Evolutionary conservation across 2,329 filamentous ascomycete genomes (phyloP).

Genomic region (Didymella exigua): DNA sequence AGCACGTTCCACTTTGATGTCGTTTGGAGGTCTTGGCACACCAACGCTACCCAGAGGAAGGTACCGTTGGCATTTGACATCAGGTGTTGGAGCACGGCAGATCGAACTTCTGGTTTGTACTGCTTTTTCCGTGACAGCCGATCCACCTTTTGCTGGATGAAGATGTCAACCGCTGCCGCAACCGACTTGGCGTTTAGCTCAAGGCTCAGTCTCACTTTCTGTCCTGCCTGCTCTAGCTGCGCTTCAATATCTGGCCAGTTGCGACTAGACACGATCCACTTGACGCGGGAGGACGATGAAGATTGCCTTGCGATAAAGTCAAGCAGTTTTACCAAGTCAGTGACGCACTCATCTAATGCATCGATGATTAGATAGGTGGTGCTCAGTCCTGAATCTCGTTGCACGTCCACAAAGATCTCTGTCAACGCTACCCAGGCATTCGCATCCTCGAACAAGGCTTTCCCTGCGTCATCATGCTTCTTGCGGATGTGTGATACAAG

Average conservation of each 20-base stretch:
- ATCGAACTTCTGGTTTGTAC: slow-evolving; percentile 14
- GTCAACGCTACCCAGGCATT: too few species aligned
- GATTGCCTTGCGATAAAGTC: background rate
- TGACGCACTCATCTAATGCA: slow-evolving; percentile 22
- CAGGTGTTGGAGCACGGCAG: background rate
- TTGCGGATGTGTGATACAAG: too few species aligned
- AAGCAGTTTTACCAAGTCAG: slow-evolving; percentile 7
- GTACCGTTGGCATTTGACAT: slow-evolving; percentile 47
- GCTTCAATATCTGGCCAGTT: slow-evolving; percentile 6
- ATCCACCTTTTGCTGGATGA: slow-evolving; percentile 45
- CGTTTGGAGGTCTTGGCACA: slow-evolving; percentile 42
- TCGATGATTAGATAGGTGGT: slow-evolving; percentile 20
- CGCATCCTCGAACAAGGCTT: too few species aligned
- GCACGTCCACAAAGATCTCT: too few species aligned
- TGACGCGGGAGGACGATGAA: background rate
- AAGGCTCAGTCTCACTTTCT: slow-evolving; percentile 29
- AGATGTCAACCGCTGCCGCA: slow-evolving; percentile 44
- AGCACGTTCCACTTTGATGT: slow-evolving; percentile 24
- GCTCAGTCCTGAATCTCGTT: slow-evolving; percentile 41
- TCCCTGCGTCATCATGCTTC: too few species aligned
- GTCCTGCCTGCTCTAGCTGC: slow-evolving; percentile 29
- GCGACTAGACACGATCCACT: slow-evolving; percentile 15
- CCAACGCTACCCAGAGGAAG: slow-evolving; percentile 38
- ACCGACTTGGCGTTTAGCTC: slow-evolving; percentile 39
- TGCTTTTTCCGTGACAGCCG: slow-evolving; percentile 24